Evolutionary conservation across 257 asterid genomes (phyloP).

Genomic region (Salvia splendens): DNA sequence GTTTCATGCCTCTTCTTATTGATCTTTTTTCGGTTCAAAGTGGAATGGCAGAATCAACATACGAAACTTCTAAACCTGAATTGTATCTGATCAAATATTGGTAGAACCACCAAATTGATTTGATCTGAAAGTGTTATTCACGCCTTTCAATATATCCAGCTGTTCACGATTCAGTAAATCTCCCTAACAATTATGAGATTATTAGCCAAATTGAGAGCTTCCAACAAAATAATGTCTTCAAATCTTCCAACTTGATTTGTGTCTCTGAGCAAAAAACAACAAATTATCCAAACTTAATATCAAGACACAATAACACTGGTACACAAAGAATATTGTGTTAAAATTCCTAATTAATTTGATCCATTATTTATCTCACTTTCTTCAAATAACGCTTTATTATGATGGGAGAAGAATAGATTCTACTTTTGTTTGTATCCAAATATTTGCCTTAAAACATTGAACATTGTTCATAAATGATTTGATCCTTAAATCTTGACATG

Average conservation of each 20-base stretch:
- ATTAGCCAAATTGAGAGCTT: background rate
- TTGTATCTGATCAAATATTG: no score
- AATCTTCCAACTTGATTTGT: slow-evolving; percentile 29
- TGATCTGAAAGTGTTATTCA: no score
- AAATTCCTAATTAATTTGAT: background rate
- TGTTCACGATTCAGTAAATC: no score
- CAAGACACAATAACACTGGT: background rate
- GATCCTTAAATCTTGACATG: slow-evolving; percentile 44
- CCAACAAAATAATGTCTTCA: slow-evolving; percentile 25
- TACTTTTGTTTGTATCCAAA: slow-evolving; percentile 26
- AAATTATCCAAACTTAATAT: slow-evolving; percentile 27
- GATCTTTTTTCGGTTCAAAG: no score
- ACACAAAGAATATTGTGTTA: background rate
- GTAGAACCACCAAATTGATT: no score
- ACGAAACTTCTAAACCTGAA: no score
- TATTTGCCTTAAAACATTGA: slow-evolving; percentile 30
- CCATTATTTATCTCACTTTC: slow-evolving; percentile 18
- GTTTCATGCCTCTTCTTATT: no score
- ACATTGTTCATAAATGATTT: slow-evolving; percentile 28
- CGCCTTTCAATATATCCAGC: no score
- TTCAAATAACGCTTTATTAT: slow-evolving; percentile 27
- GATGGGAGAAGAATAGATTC: slow-evolving; percentile 30
- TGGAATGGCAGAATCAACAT: no score
- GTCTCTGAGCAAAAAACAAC: slow-evolving; percentile 27
- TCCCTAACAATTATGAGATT: no score